These are phyloP conservation scores for Fagus sylvatica DNA, from an alignment of 306 rosid genomes.

Conservation along the genomic window DNA sequence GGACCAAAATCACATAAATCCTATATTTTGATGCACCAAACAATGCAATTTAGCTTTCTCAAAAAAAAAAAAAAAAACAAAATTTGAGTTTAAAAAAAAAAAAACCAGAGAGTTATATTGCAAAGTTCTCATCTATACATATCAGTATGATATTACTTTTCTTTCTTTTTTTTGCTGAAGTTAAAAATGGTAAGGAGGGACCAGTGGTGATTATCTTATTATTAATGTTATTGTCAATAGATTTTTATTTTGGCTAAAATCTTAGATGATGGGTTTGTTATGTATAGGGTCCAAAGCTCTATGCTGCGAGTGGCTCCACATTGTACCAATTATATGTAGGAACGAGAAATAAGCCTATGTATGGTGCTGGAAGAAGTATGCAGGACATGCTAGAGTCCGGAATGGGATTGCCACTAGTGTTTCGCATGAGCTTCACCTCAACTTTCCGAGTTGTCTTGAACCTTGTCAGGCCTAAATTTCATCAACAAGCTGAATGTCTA, in stretches of 20 bases:
- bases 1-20: no score
- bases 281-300: slow-evolving; percentile 54
- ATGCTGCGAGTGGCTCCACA: slow-evolving; percentile 68
- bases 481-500: slow-evolving; percentile 54
- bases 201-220: no score
- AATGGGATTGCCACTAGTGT: slow-evolving; percentile 52
- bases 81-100: no score
- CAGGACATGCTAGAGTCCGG: slow-evolving; percentile 72
- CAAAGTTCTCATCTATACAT: no score
- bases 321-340: slow-evolving; percentile 44
- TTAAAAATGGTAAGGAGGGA: neutral
- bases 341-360: slow-evolving; percentile 61
- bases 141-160: no score
- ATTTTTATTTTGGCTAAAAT: neutral
- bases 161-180: neutral
- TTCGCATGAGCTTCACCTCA: slow-evolving; percentile 44
- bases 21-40: no score
- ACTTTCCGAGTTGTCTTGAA: slow-evolving; percentile 49
- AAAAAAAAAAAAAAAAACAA: no score
- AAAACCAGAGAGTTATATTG: no score
- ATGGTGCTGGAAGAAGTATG: slow-evolving; percentile 94
- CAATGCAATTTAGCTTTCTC: no score
- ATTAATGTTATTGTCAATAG: no score
- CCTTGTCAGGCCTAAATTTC: slow-evolving; percentile 56
- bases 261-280: neutral